Percentiles rank a stretch among this genome's conserved stretches.
Conservation (phyloP, 2,329 filamentous ascomycete species). For the Magnaporthales sp. region DNA sequence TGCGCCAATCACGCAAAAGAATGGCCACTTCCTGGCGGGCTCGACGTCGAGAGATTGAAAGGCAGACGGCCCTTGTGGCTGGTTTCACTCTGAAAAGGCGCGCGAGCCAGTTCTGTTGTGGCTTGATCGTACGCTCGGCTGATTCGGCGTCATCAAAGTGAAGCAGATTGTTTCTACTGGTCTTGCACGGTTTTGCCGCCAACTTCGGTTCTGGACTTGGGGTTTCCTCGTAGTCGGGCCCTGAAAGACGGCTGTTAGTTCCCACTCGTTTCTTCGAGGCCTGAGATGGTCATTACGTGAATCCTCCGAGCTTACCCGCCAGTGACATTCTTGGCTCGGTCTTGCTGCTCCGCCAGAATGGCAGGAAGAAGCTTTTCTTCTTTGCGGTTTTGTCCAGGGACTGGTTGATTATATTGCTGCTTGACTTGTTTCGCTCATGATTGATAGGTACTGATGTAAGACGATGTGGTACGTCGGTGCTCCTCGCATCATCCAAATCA, state of each 20-base stretch:
- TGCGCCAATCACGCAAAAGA: constrained; percentile 70
- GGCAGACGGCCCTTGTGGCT: constrained; percentile 64
- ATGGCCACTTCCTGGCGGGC: constrained; percentile 70
- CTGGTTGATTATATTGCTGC: not conserved
- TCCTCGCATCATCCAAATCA: not conserved
- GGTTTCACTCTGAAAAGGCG: constrained; percentile 87
- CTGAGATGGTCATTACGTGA: not conserved
- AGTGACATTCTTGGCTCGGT: constrained; percentile 33
- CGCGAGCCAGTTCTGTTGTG: constrained; percentile 78
- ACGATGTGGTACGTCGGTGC: not conserved
- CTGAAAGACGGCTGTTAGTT: constrained; percentile 13
- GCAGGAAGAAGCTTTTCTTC: constrained; percentile 45
- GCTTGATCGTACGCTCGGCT: constrained; percentile 48
- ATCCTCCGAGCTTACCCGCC: constrained; percentile 25
- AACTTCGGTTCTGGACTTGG: constrained; percentile 15
- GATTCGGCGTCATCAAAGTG: constrained; percentile 24
- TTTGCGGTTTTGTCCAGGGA: constrained; percentile 11
- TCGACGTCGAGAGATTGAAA: constrained; percentile 61
- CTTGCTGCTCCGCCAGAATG: constrained; percentile 45
- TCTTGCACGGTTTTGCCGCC: constrained; percentile 14
- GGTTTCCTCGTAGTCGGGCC: constrained; percentile 21
- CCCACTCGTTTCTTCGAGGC: not conserved
- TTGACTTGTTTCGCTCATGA: not conserved
- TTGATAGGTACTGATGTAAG: constrained; percentile 4
- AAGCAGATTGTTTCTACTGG: constrained; percentile 7